Percentiles rank a stretch among this genome's conserved stretches.
These are phyloP conservation scores for Pelargonium myrrhifolium DNA, from an alignment of 441 rosid species.

Conservation along the genomic window DNA sequence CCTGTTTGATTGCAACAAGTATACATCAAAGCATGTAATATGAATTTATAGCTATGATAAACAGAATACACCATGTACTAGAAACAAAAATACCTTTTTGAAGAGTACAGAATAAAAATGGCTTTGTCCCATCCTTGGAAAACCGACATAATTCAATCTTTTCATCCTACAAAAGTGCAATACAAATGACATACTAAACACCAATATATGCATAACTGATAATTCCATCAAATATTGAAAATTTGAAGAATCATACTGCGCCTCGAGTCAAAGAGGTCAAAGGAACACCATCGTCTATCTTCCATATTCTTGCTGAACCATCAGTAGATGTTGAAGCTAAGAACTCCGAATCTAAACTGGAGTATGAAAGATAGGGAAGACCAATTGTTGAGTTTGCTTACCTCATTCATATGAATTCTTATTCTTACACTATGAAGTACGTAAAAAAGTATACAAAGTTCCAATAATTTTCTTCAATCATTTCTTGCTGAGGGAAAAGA, in stretches of 20 bases:
- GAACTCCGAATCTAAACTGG: constrained; percentile 85
- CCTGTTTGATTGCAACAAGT: constrained; percentile 40
- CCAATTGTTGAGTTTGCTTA: not conserved
- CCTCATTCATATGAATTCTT: not conserved
- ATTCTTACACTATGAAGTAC: not conserved
- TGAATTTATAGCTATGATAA: not conserved
- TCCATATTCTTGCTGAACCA: constrained; percentile 98
- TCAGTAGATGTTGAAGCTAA: constrained; percentile 81
- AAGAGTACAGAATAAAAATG: constrained; percentile 78
- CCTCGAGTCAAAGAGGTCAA: constrained; percentile 60
- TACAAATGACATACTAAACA: constrained; percentile 9
- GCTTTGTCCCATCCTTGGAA: constrained; percentile 91
- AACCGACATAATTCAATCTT: constrained; percentile 75
- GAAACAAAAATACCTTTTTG: constrained; percentile 45
- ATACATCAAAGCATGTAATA: constrained; percentile 10
- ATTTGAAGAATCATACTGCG: constrained; percentile 36
- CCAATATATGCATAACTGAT: not conserved
- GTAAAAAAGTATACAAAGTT: not conserved
- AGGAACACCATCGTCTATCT: constrained; percentile 73
- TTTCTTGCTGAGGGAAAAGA: too few species aligned
- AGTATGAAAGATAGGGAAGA: constrained; percentile 20
- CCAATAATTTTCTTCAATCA: too few species aligned
- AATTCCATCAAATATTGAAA: not conserved
- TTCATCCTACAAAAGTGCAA: constrained; percentile 52
- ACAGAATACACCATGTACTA: not conserved